Evolutionary conservation across 139 green algal species (phyloP).

Genomic region (Ettlia oleoabundans): DNA sequence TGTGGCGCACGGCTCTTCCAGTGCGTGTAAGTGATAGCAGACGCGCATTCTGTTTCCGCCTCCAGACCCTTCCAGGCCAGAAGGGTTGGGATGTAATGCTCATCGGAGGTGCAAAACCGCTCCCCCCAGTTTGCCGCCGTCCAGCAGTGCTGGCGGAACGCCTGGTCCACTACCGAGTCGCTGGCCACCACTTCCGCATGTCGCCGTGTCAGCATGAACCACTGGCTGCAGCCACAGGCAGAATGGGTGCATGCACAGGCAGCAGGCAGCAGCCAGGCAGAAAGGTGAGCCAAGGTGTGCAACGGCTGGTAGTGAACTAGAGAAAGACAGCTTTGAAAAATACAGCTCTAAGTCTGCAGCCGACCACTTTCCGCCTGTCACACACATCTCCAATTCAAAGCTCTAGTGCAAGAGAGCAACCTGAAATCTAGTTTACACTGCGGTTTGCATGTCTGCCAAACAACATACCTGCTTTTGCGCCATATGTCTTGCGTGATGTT

Average conservation of each 20-base stretch:
- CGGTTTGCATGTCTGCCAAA: no score
- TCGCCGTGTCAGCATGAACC: constrained; percentile 34
- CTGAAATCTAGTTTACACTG: no score
- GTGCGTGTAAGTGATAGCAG: not conserved
- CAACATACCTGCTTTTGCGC: constrained; percentile 8
- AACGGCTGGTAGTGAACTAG: no score
- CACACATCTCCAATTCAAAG: no score
- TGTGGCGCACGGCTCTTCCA: not conserved
- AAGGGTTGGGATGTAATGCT: constrained; percentile 56
- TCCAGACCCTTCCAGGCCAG: constrained; percentile 37
- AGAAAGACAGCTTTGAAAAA: no score
- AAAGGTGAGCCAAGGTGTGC: not conserved
- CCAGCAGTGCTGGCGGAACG: constrained; percentile 33
- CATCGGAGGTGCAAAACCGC: constrained; percentile 41
- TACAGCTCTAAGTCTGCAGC: no score
- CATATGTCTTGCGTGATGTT: not conserved
- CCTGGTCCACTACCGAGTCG: constrained; percentile 30
- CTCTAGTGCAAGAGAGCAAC: no score
- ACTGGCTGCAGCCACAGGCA: constrained; percentile 18
- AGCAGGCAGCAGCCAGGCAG: not conserved
- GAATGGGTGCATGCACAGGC: not conserved
- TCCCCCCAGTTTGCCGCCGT: not conserved
- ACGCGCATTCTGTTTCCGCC: constrained; percentile 38
- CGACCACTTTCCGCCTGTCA: no score
- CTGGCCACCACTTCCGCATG: constrained; percentile 30